Conservation (phyloP, 2,329 filamentous ascomycete genomes). For the Aspergillus amoenus region DNA sequence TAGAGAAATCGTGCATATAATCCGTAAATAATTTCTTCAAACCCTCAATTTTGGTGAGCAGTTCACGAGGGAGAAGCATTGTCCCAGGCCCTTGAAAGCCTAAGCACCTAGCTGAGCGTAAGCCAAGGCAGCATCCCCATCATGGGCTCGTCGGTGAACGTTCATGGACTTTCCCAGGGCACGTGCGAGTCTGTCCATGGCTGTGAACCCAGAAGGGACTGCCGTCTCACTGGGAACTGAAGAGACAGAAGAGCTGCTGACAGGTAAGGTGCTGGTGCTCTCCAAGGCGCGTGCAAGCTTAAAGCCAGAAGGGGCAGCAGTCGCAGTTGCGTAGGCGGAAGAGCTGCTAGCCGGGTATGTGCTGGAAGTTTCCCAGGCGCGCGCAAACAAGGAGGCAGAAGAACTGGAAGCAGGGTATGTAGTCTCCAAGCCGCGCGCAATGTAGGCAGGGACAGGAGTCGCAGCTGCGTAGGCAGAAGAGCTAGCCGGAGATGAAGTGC, state of each 20-base stretch:
- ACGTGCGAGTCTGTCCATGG: slow-evolving; percentile 8
- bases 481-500: no score
- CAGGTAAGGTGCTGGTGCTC: no score
- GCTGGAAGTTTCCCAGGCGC: no score
- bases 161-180: slow-evolving; percentile 7
- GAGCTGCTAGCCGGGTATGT: no score
- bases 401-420: no score
- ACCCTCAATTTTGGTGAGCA: slow-evolving; percentile 12
- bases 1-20: slow-evolving; percentile 2
- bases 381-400: no score
- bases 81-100: slow-evolving; percentile 6
- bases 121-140: neutral
- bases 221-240: neutral
- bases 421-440: no score
- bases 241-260: neutral
- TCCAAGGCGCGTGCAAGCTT: no score
- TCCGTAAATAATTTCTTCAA: neutral
- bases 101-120: slow-evolving; percentile 4
- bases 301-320: no score
- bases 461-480: no score
- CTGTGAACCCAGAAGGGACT: neutral
- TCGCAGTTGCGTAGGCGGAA: no score
- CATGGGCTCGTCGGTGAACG: neutral
- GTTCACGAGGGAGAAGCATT: slow-evolving; percentile 7
- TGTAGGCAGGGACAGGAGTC: no score